phyloP scores from a whole-genome alignment of 805 yeast genomes.

The Metschnikowia drakensbergensis region DNA sequence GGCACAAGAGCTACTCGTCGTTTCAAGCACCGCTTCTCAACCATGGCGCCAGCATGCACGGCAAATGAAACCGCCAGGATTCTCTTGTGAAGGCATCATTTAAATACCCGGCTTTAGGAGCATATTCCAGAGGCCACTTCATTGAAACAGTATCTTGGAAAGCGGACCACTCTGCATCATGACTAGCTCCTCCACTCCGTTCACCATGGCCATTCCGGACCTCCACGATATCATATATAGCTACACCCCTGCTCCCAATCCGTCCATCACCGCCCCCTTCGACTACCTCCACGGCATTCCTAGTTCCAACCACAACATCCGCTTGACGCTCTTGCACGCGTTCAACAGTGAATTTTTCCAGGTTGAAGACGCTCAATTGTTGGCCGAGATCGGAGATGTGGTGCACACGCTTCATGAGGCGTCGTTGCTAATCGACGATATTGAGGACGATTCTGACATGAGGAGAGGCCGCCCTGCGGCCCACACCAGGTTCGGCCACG shows the following conservation, averaged over 20 bases:
- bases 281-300: slow-evolving; percentile 31
- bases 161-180: not conserved
- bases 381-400: slow-evolving; percentile 26
- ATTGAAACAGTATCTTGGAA: too few species aligned
- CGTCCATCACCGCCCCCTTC: slow-evolving; percentile 27
- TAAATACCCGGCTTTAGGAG: too few species aligned
- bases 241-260: not conserved
- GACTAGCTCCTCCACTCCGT: not conserved
- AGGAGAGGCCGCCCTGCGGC: slow-evolving; percentile 81
- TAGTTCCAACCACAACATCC: slow-evolving; percentile 30
- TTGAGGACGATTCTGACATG: slow-evolving; percentile 70
- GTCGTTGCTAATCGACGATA: slow-evolving; percentile 65
- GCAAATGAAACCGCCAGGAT: too few species aligned
- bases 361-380: slow-evolving; percentile 22
- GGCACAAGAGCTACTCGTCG: too few species aligned
- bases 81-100: too few species aligned
- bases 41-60: too few species aligned
- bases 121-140: too few species aligned
- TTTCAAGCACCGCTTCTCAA: too few species aligned
- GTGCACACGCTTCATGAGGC: slow-evolving; percentile 35
- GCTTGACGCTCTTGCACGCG: slow-evolving; percentile 29
- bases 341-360: slow-evolving; percentile 33
- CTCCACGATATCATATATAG: slow-evolving; percentile 3
- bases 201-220: slow-evolving; percentile 2
- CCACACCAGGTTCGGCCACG: slow-evolving; percentile 71